Evolutionary conservation across 257 asterid species (phyloP), one percentile per base, ranked within the genome.

Genomic region (Nicotiana obtusifolia): DNA sequence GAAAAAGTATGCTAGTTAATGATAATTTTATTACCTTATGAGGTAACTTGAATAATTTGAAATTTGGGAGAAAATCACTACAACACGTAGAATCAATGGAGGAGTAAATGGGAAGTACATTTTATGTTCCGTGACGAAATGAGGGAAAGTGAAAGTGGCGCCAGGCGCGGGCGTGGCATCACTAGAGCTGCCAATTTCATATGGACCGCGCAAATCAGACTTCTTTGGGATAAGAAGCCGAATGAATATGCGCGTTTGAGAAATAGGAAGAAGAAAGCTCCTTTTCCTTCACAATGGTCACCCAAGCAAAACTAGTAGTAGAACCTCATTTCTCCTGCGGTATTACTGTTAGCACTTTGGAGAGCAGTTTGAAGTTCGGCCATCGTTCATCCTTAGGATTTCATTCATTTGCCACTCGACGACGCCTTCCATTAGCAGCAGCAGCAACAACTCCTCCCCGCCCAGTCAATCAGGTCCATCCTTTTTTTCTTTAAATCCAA

Each of bases 101-200:
- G 64, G 6, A 60, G 5, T 20, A 9, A 10, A 22, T 41, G 47
- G 47, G 47, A 10, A 41, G 3, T 41, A 41, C 11, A 7, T 41
- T 41, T 41, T 41, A 7, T 8, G 10, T 41, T 41, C 47, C 11
- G 11, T 41, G 47, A 41, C 47, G 47, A 41, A 41, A 41, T 1
- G 47, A 41, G 47, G 11, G 47, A 41, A 41, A 41, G 47, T 80
- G 33, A 44, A 69, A 33, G 54, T 41, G 56, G n/a, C 56, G 19
- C 5, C 56, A 52, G 56, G 19, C 20, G 26, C 77, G 88, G 84
- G 47, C 90, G 90, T 88, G 91, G 88, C 84, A 67, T 57, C 37
- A 4, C 59, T 65, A 15, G 84, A 85, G 81, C 89, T 81, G 81
- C 86, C 64, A 65, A 56, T 84, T 85, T 83, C 53, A 47, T 54